Evolutionary conservation across 1,284 basidiomycete genomes (phyloP), one percentile per base, ranked within the genome.

Genomic region (Peniophora sp.): DNA sequence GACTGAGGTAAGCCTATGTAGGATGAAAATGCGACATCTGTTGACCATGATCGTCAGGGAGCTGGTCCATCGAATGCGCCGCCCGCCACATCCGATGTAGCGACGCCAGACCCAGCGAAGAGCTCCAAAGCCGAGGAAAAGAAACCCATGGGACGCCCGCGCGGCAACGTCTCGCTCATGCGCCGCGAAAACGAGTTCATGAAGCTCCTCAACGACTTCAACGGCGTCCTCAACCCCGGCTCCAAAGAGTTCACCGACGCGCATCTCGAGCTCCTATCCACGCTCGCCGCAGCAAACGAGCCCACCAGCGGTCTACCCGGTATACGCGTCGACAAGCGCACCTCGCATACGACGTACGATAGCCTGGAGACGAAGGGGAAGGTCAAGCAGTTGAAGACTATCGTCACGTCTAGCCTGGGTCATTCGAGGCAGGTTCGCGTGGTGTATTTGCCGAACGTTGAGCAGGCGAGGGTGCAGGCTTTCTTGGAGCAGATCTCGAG

Each of bases 111-210:
- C n/a, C n/a, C n/a, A 5, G 37, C 37, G n/a, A 67, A 66, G 41
- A 55, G 61, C 8, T 52, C 54, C 12, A 67, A 60, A 51, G 49
- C 55, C 1, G 49, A 52, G 18, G 52, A 50, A n/a, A 52, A 56
- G 22, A 47, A 45, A 23, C 18, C 37, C 18, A 47, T 24, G 18
- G 60, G 58, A n/a, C 68, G 69, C 17, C 59, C 65, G 10, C 76
- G 68, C 56, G 70, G 79, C 44, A 91, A 89, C 56, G 77, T 91
- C 14, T 85, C 88, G 12, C 76, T 83, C 54, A 68, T 86, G 23
- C 81, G 88, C 10, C 78, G 88, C 23, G 85, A 90, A 66, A 88
- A 85, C 55, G 88, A 91, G 63, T 65, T 90, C 42, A 62, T 80
- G 45, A 79, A 76, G 27, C 71, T 90, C 11, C 64, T 91, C 14